Conservation (phyloP, 768 basidiomycete genomes). For the Pholiota molesta region DNA sequence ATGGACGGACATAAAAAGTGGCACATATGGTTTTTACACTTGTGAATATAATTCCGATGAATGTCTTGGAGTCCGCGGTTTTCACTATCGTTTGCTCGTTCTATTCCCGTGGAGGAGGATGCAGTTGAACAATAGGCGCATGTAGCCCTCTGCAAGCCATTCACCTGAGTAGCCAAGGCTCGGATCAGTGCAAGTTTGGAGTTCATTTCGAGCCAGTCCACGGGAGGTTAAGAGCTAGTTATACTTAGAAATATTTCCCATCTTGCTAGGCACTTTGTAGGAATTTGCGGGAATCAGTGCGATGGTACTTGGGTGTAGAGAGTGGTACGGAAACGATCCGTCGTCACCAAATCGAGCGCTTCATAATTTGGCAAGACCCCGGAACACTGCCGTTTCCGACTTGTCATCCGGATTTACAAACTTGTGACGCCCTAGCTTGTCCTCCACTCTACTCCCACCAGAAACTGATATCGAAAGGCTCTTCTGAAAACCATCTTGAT, state of each 20-base stretch:
- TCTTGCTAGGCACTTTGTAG: neutral
- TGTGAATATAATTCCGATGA: neutral
- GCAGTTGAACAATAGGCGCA: neutral
- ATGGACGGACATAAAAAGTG: neutral
- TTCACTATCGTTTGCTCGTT: neutral
- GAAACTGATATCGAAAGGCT: neutral
- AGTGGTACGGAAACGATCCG: neutral
- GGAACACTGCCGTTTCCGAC: neutral
- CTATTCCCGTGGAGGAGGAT: neutral
- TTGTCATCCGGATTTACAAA: neutral
- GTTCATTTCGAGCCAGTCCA: neutral
- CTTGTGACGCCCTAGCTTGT: neutral
- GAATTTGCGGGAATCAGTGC: neutral
- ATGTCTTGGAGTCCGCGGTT: slow-evolving; percentile 1
- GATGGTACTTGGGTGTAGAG: neutral
- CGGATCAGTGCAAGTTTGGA: neutral
- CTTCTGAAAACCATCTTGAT: neutral
- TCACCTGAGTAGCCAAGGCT: neutral
- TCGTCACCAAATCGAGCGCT: neutral
- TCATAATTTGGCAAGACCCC: neutral
- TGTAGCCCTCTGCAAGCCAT: neutral
- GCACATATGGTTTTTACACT: slow-evolving; percentile 1
- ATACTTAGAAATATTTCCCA: neutral
- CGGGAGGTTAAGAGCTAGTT: neutral
- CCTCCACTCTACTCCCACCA: neutral